Conservation (phyloP, 345 rosid genomes). For the Chamaenerion angustifolium region DNA sequence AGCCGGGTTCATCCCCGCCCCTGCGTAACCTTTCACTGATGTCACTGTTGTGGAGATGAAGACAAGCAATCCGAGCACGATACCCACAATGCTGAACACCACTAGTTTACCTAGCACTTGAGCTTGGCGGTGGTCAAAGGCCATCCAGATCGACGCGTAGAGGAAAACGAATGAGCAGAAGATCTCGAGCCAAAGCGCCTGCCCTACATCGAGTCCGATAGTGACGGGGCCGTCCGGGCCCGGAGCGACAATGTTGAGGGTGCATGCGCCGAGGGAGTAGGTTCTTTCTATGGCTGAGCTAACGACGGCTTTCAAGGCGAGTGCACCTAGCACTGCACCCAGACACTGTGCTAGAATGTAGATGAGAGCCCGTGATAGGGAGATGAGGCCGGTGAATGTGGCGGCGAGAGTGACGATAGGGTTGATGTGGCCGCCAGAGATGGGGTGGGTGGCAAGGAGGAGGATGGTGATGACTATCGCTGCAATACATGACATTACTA, state of each 20-base stretch:
- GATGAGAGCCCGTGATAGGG: slow-evolving; percentile 20
- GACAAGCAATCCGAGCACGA: slow-evolving; percentile 14
- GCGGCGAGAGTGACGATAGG: slow-evolving; percentile 29
- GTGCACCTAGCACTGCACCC: slow-evolving; percentile 21
- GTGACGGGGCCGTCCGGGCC: slow-evolving; percentile 5
- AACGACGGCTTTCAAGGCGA: slow-evolving; percentile 18
- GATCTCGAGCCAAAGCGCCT: slow-evolving; percentile 22
- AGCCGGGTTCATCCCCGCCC: slow-evolving; percentile 35
- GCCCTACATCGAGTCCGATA: slow-evolving; percentile 9
- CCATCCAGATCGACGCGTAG: slow-evolving; percentile 26
- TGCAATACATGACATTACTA: slow-evolving; percentile 12
- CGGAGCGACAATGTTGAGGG: slow-evolving; percentile 11
- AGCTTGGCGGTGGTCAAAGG: slow-evolving; percentile 23
- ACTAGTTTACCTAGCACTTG: slow-evolving; percentile 19
- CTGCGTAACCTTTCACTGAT: slow-evolving; percentile 15
- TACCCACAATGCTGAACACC: slow-evolving; percentile 22
- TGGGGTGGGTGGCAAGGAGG: slow-evolving; percentile 27
- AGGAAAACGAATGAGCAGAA: slow-evolving; percentile 30
- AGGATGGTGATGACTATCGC: slow-evolving; percentile 15
- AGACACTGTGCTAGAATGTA: slow-evolving; percentile 35
- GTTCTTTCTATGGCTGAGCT: slow-evolving; percentile 11
- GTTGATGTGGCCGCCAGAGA: slow-evolving; percentile 39
- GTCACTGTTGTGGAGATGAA: slow-evolving; percentile 29
- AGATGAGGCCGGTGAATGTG: slow-evolving; percentile 21
- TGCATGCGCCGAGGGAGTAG: slow-evolving; percentile 39